Conservation (phyloP, 2,329 filamentous ascomycete species). For the Stagonosporopsis tanaceti region DNA sequence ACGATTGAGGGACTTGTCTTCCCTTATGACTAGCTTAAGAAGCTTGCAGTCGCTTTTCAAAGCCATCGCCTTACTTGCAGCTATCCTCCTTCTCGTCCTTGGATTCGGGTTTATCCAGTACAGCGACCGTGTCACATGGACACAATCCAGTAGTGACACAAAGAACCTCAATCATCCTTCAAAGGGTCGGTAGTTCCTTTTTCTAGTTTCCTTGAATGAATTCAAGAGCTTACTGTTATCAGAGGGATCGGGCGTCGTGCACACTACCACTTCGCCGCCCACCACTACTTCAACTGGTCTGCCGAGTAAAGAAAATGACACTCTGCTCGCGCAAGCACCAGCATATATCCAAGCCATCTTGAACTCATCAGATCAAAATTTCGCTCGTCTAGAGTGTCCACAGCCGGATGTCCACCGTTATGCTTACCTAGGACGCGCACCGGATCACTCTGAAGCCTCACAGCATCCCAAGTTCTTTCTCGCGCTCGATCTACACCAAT, state of each 20-base stretch:
- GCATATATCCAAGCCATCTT: constrained; percentile 30
- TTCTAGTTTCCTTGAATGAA: background rate
- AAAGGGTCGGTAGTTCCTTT: constrained; percentile 7
- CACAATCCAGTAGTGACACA: constrained; percentile 7
- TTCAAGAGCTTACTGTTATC: constrained; percentile 8
- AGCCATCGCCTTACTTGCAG: constrained; percentile 20
- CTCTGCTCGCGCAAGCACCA: constrained; percentile 22
- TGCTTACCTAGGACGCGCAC: constrained; percentile 21
- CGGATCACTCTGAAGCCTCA: constrained; percentile 7
- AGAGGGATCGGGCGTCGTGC: constrained; percentile 5
- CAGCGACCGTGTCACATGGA: constrained; percentile 13
- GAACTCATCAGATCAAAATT: constrained; percentile 23
- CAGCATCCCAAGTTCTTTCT: constrained; percentile 53
- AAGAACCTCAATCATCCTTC: constrained; percentile 4
- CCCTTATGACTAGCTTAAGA: constrained; percentile 19
- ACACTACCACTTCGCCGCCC: constrained; percentile 1
- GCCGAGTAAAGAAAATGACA: constrained; percentile 22
- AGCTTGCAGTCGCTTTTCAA: constrained; percentile 25
- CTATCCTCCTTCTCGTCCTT: constrained; percentile 21
- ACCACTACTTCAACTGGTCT: constrained; percentile 5
- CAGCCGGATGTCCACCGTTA: constrained; percentile 27
- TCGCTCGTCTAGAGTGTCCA: constrained; percentile 30
- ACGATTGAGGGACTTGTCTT: background rate
- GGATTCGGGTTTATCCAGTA: constrained; percentile 21
- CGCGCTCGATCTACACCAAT: constrained; percentile 61